Conservation (phyloP, 1,139 yeast genomes). For the Candida labiduridarum region DNA sequence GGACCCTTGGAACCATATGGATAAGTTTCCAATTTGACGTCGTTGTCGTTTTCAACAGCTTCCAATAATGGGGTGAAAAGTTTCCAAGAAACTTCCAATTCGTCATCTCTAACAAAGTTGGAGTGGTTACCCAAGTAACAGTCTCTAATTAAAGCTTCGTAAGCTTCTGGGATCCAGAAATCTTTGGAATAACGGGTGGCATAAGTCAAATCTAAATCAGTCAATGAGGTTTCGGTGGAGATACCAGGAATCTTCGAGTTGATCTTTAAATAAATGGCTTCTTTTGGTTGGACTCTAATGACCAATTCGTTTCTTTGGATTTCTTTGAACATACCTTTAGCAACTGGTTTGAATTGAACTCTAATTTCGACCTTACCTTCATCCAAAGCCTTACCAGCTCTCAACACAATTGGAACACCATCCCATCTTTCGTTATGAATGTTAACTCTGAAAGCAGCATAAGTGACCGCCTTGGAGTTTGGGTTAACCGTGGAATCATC, state of each 20-base stretch:
- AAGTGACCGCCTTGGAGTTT: slow-evolving; percentile 86
- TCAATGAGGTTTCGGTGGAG: slow-evolving; percentile 74
- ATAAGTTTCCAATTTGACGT: slow-evolving; percentile 59
- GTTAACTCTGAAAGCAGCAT: slow-evolving; percentile 78
- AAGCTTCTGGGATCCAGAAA: slow-evolving; percentile 97
- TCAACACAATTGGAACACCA: slow-evolving; percentile 92
- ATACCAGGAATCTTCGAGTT: slow-evolving; percentile 94
- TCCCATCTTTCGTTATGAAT: slow-evolving; percentile 96
- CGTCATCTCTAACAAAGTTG: slow-evolving; percentile 97
- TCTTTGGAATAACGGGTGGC: slow-evolving; percentile 74
- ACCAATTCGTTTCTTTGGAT: slow-evolving; percentile 93
- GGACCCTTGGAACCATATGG: slow-evolving; percentile 96
- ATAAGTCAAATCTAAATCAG: slow-evolving; percentile 90
- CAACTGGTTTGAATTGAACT: slow-evolving; percentile 86
- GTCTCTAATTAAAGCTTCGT: slow-evolving; percentile 93
- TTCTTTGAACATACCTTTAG: slow-evolving; percentile 77
- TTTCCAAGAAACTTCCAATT: slow-evolving; percentile 90
- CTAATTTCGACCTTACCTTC: slow-evolving; percentile 94
- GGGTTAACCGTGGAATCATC: slow-evolving; percentile 91
- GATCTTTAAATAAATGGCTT: slow-evolving; percentile 88
- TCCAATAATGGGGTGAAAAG: slow-evolving; percentile 89
- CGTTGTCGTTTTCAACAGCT: slow-evolving; percentile 69
- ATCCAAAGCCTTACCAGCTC: slow-evolving; percentile 96
- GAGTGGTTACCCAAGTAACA: slow-evolving; percentile 91
- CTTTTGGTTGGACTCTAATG: slow-evolving; percentile 91